Base-by-base conservation (phyloP, 768 basidiomycete species). In the Thelephora ganbajun region DNA sequence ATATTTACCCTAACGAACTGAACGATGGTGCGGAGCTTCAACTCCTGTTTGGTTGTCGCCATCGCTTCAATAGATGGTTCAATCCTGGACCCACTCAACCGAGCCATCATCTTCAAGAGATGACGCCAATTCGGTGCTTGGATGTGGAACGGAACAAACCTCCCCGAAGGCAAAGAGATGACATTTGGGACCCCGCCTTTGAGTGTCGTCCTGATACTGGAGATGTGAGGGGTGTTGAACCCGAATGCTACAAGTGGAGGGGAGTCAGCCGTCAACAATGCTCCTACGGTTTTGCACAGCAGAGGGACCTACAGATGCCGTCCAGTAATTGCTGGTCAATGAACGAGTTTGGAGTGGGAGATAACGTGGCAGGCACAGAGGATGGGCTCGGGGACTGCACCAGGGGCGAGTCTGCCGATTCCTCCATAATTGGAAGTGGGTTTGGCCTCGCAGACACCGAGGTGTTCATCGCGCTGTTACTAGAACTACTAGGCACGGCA, bases 61-160 rank as follows among this genome's bases (percentile, higher is more conserved):
- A 83, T 62, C 1, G 82, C 79, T 54, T 83, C 81, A 34, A 84
- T 57, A 0, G 80, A 77, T 1, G 86, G 76, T 53, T 88, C 80
- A 41, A 90, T 66, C 44, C 75, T 75, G 5, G 82, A 80, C 26
- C 70, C 76, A 48, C 80, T 79, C 49, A 87, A 61, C 50, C 79
- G 68, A 22, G 84, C 86, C 76, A 90, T 77, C 36, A 89, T 59
- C 55, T 77, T 83, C 35, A 89, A 67, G 47, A 89, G 55, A 58
- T 78, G 76, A 20, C 77, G 73, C 87, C 87, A 90, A 52, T 66
- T 79, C 5, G 78, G 76, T 1, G 82, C 81, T 55, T 80, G 80
- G 33, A 90, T 62, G 58, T 88, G 83, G 49, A 87, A 68, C 9
- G 82, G 72, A 11, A 80, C 75, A 41, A 70, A 75, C 51, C 73